Base-by-base conservation (phyloP, 139 green algal genomes). In the Astrephomene gubernaculifera region DNA sequence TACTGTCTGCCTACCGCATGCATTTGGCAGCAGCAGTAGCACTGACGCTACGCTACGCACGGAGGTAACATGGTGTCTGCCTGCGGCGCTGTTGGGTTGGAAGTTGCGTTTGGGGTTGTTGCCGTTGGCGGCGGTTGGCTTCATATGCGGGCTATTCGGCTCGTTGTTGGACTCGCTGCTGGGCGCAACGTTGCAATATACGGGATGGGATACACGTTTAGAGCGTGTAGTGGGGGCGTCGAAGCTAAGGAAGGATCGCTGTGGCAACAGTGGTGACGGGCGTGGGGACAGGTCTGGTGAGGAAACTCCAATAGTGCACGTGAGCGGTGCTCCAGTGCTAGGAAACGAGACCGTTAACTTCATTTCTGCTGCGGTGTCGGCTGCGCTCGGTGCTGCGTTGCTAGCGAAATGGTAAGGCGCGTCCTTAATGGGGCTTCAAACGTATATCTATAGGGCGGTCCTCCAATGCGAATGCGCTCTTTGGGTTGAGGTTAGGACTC, bases 161-260 rank as follows among this genome's bases (percentile, higher is more conserved):
- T 98, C 95, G 2, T 45, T 99, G 68, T 27, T 99, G 7, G 97
- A 99, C 86, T 98, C 94, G 0, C 35, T 99, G 9, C 91, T 99
- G 36, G 97, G 97, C 0, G 97, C 97, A 10, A 98, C 96, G 0
- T 36, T 99, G 41, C 97, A 99, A 87, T 98, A 95, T 85, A 96
- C 89, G 21, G 91, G 96, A 0, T 94, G 90, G 64, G 93, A 97
- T 67, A 27, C 61, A 10, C 25, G 43, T 2, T 90, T 64, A 0
- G 36, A 72, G 2, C 87, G 87, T 9, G 76, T 96, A 7, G 94
- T 92, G 6, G 10, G 35, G 33, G 8, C n/a, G n/a, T n/a, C n/a
- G n/a, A n/a, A n/a, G n/a, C n/a, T n/a, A n/a, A n/a, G n/a, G n/a
- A n/a, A n/a, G n/a, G n/a, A n/a, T n/a, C n/a, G n/a, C n/a, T n/a